Conservation (phyloP, 345 rosid species). For the Rhodamnia argentea region DNA sequence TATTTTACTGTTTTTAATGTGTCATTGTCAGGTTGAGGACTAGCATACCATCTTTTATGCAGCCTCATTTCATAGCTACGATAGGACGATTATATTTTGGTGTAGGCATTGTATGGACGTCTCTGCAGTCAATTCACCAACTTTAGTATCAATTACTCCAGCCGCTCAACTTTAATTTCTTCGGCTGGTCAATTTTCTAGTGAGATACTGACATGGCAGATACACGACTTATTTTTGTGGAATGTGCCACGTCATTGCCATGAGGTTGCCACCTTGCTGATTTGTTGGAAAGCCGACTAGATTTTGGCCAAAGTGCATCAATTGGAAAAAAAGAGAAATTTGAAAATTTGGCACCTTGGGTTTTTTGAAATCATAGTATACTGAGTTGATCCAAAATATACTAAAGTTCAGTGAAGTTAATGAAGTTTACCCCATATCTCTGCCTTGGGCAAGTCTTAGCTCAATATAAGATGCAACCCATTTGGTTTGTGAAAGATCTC, state of each 20-base stretch:
- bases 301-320: too few relatives aligned
- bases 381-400: not conserved
- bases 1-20: not conserved
- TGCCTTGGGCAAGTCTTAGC: not conserved
- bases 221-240: too few relatives aligned
- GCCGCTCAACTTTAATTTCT: not conserved
- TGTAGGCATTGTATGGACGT: not conserved
- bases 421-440: not conserved
- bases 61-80: not conserved
- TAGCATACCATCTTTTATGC: not conserved
- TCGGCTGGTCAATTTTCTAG: not conserved
- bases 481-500: not conserved
- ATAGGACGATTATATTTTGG: not conserved
- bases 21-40: not conserved
- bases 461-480: not conserved
- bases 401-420: not conserved
- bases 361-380: not conserved
- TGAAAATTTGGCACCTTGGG: not conserved
- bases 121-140: not conserved
- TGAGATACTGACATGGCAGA: not conserved
- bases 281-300: too few relatives aligned
- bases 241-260: too few relatives aligned
- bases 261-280: too few relatives aligned
- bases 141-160: not conserved
- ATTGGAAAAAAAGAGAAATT: too few relatives aligned